Conservation (phyloP, 176 grass and related monocot genomes). For the Poa pratensis region DNA sequence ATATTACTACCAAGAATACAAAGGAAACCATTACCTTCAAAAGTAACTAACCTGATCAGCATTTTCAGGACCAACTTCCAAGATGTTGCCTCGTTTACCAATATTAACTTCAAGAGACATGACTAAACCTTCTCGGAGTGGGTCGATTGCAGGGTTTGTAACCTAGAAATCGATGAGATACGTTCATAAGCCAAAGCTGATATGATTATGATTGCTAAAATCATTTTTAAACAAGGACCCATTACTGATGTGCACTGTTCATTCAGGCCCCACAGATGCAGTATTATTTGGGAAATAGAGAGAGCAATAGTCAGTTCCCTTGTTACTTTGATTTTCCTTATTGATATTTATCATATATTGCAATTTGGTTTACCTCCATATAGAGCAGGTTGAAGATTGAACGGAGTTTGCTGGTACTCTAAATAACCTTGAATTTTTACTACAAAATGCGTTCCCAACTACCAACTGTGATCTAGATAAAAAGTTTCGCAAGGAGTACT, state of each 20-base stretch:
- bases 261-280: neutral
- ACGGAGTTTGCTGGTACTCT: neutral
- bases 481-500: constrained; percentile 2
- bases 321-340: neutral
- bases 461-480: constrained; percentile 25
- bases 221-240: constrained; percentile 22
- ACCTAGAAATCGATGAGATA: constrained; percentile 63
- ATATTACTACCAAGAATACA: constrained; percentile 32
- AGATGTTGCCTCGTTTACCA: constrained; percentile 91
- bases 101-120: constrained; percentile 99
- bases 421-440: constrained; percentile 4
- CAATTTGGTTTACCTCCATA: neutral
- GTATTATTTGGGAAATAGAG: constrained; percentile 6
- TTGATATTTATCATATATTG: neutral
- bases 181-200: constrained; percentile 29
- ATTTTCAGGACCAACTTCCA: constrained; percentile 94
- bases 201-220: constrained; percentile 19
- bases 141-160: constrained; percentile 99
- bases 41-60: constrained; percentile 84
- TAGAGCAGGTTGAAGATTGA: constrained; percentile 18
- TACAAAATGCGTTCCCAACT: constrained; percentile 18
- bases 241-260: constrained; percentile 3
- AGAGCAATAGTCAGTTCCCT: neutral
- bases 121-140: constrained; percentile 98
- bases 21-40: constrained; percentile 27